Base-by-base conservation (phyloP, 352 stramenopile species). In the Phytophthora pluvialis region DNA sequence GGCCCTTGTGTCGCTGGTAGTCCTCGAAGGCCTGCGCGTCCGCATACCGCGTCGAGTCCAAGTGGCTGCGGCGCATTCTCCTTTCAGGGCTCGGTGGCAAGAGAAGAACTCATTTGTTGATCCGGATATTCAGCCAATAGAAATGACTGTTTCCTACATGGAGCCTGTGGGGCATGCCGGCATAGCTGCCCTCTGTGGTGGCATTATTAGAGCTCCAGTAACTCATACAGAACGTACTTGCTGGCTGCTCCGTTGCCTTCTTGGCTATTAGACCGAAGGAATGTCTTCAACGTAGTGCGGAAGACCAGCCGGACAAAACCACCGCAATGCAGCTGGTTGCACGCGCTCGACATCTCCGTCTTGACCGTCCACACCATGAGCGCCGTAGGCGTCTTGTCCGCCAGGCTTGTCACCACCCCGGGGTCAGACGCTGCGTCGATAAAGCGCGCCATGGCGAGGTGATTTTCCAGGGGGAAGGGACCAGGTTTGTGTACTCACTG, bases 371-470 rank as follows among this genome's bases (percentile, higher is more conserved):
- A 89, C 21, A 82, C 45, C 49, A 89, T 75, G 31, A 86, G 69
- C 33, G 80, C 82, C 66, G 51, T 60, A 2, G 63, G 61, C n/a
- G 45, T 51, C 1, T 47, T 53, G 16, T 35, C 50, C 25, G 12
- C 33, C 21, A 36, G 11, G 5, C 32, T 16, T 56, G 39, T 5
- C 64, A 13, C 13, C 32, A 40, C 4, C 10, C 31, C 26, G 10
- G 48, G 3, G 13, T 18, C 35, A 1, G 47, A 56, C 48, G 57
- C 35, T 38, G 78, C 70, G 15, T 64, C 46, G 16, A 90, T 52
- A 52, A 90, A 90, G 25, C 65, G 67, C 56, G 88, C 78, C 29
- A 77, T 77, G 9, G 72, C 82, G 5, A 85, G 63, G 43, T 91
- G 80, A 46, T 78, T 72, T 50, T 77, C 32, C 8, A 88, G 25